These are phyloP conservation scores for Heliamphora pulchella DNA, from an alignment of 179 eudicot species.

Conservation along the genomic window DNA sequence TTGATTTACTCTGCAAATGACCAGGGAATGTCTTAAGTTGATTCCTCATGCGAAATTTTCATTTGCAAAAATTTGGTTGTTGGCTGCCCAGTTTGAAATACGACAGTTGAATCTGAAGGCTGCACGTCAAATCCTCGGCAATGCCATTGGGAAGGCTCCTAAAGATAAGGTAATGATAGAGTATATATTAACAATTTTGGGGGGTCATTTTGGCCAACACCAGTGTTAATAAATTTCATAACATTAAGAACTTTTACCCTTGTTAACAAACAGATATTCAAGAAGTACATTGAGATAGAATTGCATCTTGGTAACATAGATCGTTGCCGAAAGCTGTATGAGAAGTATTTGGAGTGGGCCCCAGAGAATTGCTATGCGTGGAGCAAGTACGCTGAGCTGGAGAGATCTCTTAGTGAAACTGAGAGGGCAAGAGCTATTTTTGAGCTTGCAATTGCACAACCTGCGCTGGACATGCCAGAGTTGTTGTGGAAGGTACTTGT, in stretches of 20 bases:
- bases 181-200: too few species aligned
- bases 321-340: slow-evolving; percentile 70
- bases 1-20: slow-evolving; percentile 10
- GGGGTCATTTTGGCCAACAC: too few species aligned
- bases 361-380: slow-evolving; percentile 93
- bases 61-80: slow-evolving; percentile 84
- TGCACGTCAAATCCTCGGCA: slow-evolving; percentile 68
- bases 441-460: slow-evolving; percentile 85
- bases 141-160: slow-evolving; percentile 88
- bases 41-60: slow-evolving; percentile 87
- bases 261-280: slow-evolving; percentile 46
- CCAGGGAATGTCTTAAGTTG: slow-evolving; percentile 62
- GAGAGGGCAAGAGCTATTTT: slow-evolving; percentile 74
- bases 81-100: slow-evolving; percentile 86
- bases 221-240: not conserved
- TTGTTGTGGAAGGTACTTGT: slow-evolving; percentile 65
- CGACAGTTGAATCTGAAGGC: slow-evolving; percentile 64
- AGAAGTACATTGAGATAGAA: slow-evolving; percentile 80
- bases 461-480: slow-evolving; percentile 85
- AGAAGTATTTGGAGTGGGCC: slow-evolving; percentile 85
- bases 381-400: slow-evolving; percentile 83
- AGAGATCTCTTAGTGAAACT: slow-evolving; percentile 65
- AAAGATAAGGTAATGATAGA: slow-evolving; percentile 60
- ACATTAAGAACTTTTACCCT: not conserved
- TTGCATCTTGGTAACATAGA: slow-evolving; percentile 73